Evolutionary conservation across 805 yeast species (phyloP).

Genomic region (Pichia cephalocereana): DNA sequence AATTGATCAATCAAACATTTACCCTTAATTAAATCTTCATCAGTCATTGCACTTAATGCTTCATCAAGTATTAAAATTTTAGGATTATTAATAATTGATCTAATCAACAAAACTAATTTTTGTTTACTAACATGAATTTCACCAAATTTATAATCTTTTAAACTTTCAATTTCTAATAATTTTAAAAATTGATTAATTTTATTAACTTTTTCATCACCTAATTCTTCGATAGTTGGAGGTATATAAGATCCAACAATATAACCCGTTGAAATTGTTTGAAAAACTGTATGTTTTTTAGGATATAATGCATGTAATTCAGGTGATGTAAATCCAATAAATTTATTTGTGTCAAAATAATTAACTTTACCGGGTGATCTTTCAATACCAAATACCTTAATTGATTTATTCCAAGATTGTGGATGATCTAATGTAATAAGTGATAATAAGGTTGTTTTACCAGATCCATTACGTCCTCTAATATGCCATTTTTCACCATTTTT

Average conservation of each 20-base stretch:
- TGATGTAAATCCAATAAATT: constrained; percentile 73
- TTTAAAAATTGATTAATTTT: constrained; percentile 37
- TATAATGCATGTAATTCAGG: constrained; percentile 92
- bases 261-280: constrained; percentile 63
- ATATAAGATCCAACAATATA: constrained; percentile 55
- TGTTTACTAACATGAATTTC: constrained; percentile 64
- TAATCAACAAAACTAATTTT: constrained; percentile 62
- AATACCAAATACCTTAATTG: constrained; percentile 52
- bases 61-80: constrained; percentile 77
- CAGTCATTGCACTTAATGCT: constrained; percentile 86
- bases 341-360: constrained; percentile 71
- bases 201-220: constrained; percentile 29
- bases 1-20: constrained; percentile 42
- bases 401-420: constrained; percentile 89
- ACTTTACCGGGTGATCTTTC: constrained; percentile 67
- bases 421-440: constrained; percentile 88
- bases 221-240: constrained; percentile 30
- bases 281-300: constrained; percentile 46
- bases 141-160: constrained; percentile 35
- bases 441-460: constrained; percentile 85
- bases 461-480: constrained; percentile 79
- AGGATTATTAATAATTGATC: constrained; percentile 76
- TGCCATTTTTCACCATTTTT: constrained; percentile 78
- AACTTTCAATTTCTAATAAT: constrained; percentile 34
- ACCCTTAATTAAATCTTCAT: constrained; percentile 45